Evolutionary conservation across 208 protist genomes (phyloP).

Genomic region (Tetramitus jugosus): DNA sequence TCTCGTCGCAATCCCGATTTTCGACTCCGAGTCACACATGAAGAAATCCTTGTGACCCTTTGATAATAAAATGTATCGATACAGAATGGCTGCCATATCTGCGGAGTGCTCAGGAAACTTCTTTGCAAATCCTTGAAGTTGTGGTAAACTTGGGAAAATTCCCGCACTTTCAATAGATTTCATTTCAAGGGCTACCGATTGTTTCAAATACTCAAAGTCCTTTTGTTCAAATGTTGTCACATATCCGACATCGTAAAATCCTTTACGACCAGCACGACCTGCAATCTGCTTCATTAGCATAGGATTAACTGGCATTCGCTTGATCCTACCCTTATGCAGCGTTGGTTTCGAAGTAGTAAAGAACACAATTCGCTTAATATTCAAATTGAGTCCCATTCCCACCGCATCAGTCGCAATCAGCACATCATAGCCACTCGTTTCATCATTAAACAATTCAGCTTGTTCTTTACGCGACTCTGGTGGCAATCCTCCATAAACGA

Average conservation of each 20-base stretch:
- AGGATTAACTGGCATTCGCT: too few relatives aligned
- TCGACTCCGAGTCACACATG: not conserved
- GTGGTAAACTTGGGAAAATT: not conserved
- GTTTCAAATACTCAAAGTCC: too few relatives aligned
- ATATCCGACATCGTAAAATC: not conserved
- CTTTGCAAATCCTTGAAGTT: not conserved
- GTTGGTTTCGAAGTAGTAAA: not conserved
- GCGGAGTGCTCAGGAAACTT: not conserved
- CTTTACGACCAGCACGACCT: not conserved
- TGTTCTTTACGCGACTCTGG: constrained; percentile 67
- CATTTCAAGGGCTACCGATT: too few relatives aligned
- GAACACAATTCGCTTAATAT: constrained; percentile 57
- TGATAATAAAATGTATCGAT: not conserved
- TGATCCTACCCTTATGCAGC: too few relatives aligned
- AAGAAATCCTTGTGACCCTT: constrained; percentile 4
- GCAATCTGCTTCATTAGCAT: not conserved
- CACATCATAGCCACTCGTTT: constrained; percentile 53
- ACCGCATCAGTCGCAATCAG: constrained; percentile 84
- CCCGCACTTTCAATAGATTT: not conserved
- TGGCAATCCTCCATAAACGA: constrained; percentile 83
- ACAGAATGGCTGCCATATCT: not conserved
- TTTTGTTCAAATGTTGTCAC: constrained; percentile 10
- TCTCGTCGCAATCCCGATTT: not conserved
- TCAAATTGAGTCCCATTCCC: constrained; percentile 87
- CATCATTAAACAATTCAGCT: constrained; percentile 66